Evolutionary conservation across 129 eudicot species (phyloP), one percentile per base, ranked within the genome.

Genomic region (Helichrysum umbraculigerum): DNA sequence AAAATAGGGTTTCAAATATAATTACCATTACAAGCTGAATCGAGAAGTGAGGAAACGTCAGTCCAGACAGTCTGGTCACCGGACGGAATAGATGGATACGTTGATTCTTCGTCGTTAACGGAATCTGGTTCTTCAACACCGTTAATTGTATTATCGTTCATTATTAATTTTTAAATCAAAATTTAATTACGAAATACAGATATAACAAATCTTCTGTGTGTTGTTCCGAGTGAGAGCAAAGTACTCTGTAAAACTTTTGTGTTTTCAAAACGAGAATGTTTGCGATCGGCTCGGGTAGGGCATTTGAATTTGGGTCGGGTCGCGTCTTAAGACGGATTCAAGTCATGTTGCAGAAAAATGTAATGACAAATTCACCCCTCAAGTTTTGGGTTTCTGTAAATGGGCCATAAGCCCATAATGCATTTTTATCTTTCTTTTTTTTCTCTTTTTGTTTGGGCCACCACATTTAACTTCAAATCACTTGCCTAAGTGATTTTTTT

Each of bases 1-100:
- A 52, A 62, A 3, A 3, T 19, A 54, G 41, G 62, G 39, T 51
- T 50, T 51, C 39, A 37, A 60, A 71, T 12, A 44, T 73, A 6
- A 56, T 3, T 58, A 90, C 98, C 98, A 57, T 75, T 68, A 84
- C 92, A 88, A 58, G 96, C 97, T 29, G 85, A 78, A 6, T 52
- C 67, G 37, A 93, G 87, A 14, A 93, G 92, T 65, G 86, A 69
- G 1, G 97, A 88, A 59, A 87, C 95, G 56, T 93, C 98, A 44
- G 92, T 78, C 97, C 97, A 90, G 32, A 82, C 95, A 47, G 91
- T 68, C 66, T 87, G 88, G 21, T 87, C 91, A 28, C 91, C 91
- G 73, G 92, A 87, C 25, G 96, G 85, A 22, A 87, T 81, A n/a
- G 88, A 76, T 63, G 95, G 77, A 68, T 37, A 41, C 51, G 77